Evolutionary conservation across 1,139 yeast species (phyloP).

Genomic region (Yamadazyma dendronema): DNA sequence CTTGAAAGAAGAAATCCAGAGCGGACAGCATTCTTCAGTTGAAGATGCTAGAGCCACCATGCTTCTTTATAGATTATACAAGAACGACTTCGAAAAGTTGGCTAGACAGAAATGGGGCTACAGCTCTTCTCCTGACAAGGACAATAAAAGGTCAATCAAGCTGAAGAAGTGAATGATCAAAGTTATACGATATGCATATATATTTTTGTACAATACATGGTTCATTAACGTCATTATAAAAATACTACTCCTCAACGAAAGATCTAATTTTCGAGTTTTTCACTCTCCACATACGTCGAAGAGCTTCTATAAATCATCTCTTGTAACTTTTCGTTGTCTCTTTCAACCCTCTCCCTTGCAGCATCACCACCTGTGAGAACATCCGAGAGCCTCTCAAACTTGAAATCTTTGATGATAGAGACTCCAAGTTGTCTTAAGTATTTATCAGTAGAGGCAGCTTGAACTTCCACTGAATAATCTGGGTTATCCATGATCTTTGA

Average conservation of each 20-base stretch:
- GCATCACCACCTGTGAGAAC: slow-evolving; percentile 14
- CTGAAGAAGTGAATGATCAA: not conserved
- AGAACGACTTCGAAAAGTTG: slow-evolving; percentile 55
- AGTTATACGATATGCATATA: slow-evolving; percentile 1
- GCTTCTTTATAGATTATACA: slow-evolving; percentile 66
- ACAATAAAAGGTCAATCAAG: not conserved
- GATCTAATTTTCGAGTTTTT: slow-evolving; percentile 31
- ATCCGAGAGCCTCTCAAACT: slow-evolving; percentile 16
- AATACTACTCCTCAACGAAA: not conserved
- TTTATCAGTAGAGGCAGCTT: slow-evolving; percentile 16
- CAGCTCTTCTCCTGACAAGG: slow-evolving; percentile 1
- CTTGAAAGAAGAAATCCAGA: slow-evolving; percentile 64
- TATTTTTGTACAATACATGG: not conserved
- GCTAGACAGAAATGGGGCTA: slow-evolving; percentile 3
- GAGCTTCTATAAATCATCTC: slow-evolving; percentile 42
- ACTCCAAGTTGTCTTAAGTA: slow-evolving; percentile 16
- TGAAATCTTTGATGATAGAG: slow-evolving; percentile 16
- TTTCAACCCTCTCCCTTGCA: slow-evolving; percentile 19
- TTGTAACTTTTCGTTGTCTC: slow-evolving; percentile 25
- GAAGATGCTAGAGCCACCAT: slow-evolving; percentile 90
- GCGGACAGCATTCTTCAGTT: slow-evolving; percentile 78
- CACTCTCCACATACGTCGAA: slow-evolving; percentile 38
- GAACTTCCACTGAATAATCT: slow-evolving; percentile 20
- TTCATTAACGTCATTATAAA: slow-evolving; percentile 3
- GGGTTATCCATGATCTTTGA: slow-evolving; percentile 21